Percentiles rank a stretch among this genome's conserved stretches.
phyloP scores from a whole-genome alignment of 306 rosid species.

The Elaeagnus macrophylla region DNA sequence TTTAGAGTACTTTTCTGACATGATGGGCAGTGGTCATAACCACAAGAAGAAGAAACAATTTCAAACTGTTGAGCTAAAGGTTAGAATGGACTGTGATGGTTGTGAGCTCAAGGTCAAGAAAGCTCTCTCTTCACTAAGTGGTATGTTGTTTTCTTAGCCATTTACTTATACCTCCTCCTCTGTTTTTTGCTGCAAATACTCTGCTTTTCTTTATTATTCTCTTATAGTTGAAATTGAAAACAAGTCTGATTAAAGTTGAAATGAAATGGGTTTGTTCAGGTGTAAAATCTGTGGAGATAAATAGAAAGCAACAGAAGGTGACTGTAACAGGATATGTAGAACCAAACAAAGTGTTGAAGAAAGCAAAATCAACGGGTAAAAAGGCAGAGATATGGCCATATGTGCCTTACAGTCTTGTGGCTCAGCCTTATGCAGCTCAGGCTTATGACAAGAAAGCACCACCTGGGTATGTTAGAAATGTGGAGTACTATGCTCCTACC shows the following conservation, averaged over 20 bases:
- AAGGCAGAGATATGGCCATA: slow-evolving; percentile 95
- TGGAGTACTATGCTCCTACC: slow-evolving; percentile 38
- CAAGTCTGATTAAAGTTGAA: background rate
- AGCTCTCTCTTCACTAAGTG: slow-evolving; percentile 68
- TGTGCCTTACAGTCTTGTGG: slow-evolving; percentile 76
- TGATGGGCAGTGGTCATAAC: slow-evolving; percentile 47
- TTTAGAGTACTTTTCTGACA: slow-evolving; percentile 76
- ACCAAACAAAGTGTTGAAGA: slow-evolving; percentile 83
- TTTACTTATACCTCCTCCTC: background rate
- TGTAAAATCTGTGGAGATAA: slow-evolving; percentile 84
- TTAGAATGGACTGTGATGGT: slow-evolving; percentile 98
- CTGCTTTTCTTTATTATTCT: background rate
- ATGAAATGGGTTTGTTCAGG: slow-evolving; percentile 38
- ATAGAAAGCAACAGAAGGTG: slow-evolving; percentile 93
- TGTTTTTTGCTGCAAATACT: too few relatives aligned
- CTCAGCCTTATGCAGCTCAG: slow-evolving; percentile 69
- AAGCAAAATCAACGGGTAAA: slow-evolving; percentile 87
- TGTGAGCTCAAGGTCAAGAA: slow-evolving; percentile 96
- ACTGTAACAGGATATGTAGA: slow-evolving; percentile 76
- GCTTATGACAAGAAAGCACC: slow-evolving; percentile 97
- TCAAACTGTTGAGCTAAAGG: slow-evolving; percentile 79
- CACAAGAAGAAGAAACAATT: slow-evolving; percentile 74
- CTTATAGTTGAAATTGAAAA: background rate
- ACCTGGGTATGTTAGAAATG: slow-evolving; percentile 82
- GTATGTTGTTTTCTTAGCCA: slow-evolving; percentile 24